phyloP scores from a whole-genome alignment of 2,329 filamentous ascomycete species.

The Ophiognomonia clavigignenti-juglandacearum region DNA sequence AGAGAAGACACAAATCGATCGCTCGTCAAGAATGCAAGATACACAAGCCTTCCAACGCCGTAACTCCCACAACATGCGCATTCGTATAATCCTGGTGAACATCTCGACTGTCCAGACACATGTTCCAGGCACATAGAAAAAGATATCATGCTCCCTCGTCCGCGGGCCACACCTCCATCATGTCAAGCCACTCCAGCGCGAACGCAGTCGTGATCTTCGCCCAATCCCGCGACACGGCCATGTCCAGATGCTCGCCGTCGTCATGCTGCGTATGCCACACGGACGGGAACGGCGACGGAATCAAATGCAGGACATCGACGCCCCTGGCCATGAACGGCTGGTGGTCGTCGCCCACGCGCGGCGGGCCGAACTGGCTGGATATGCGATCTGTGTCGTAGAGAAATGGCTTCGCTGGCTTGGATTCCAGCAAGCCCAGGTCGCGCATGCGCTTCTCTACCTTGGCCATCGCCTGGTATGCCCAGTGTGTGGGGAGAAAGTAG shows the following conservation, averaged over 20 bases:
- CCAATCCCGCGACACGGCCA: slow-evolving; percentile 81
- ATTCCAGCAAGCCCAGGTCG: slow-evolving; percentile 45
- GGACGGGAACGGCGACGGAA: slow-evolving; percentile 73
- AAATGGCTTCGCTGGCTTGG: slow-evolving; percentile 48
- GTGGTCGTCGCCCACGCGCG: slow-evolving; percentile 77
- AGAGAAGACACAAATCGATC: no score
- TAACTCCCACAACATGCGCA: no score
- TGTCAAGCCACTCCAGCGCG: slow-evolving; percentile 85
- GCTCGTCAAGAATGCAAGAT: no score
- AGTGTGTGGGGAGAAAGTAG: slow-evolving; percentile 63
- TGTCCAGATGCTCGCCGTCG: slow-evolving; percentile 78
- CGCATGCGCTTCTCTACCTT: slow-evolving; percentile 54
- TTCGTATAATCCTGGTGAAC: no score
- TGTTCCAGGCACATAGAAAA: no score
- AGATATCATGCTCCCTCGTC: no score
- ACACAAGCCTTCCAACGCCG: no score
- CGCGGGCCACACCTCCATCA: slow-evolving; percentile 32
- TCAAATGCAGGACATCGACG: slow-evolving; percentile 84
- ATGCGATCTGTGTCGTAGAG: slow-evolving; percentile 59
- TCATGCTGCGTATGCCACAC: slow-evolving; percentile 88
- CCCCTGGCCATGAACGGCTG: slow-evolving; percentile 83
- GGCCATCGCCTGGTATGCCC: slow-evolving; percentile 61
- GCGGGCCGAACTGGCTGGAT: slow-evolving; percentile 39
- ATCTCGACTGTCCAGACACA: no score
- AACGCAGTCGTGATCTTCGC: slow-evolving; percentile 78